Evolutionary conservation across 2,329 filamentous ascomycete genomes (phyloP), one percentile per base, ranked within the genome.

Genomic region (Tolypocladium endophyticum): DNA sequence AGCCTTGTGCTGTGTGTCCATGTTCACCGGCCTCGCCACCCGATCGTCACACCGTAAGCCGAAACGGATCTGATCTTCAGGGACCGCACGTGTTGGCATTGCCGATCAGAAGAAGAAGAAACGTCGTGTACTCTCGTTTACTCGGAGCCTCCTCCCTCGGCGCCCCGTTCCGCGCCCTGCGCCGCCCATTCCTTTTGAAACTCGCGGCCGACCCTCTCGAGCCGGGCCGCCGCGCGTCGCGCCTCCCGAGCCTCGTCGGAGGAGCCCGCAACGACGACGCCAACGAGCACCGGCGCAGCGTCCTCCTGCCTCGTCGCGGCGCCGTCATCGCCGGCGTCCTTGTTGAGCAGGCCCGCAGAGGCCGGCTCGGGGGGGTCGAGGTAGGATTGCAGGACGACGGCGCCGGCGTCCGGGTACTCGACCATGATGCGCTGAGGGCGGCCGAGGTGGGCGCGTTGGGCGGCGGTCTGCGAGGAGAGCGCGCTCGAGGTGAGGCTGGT

Each of bases 351-450:
- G 41, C 39, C 47, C 12, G 60, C 33, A 41, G 61, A 35, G 54
- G 55, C 55, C 20, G 62, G 41, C 41, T 72, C 70, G 60, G 66
- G 68, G 30, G 75, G 74, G 60, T 78, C 75, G 61, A 82, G 69
- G 66, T 77, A 82, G 30, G 77, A 79, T 62, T 79, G 72, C 33
- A 78, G 66, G 53, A 78, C 69, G 56, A 78, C 70, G 63, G 76
- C 70, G 28, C 75, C 75, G 56, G 72, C 71, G 45, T 74, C 72
- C 3, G 72, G 73, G 67, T 82, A 81, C 68, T 86, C 83, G 67
- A 86, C 78, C 70, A 86, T 80, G 63, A 86, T 77, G 69, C 83
- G 80, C 66, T 81, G 76, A 3, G 82, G 80, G 8, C 68, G 66
- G 64, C 83, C 83, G 52, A 84, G 76, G 55, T 76, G 78, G 8